Evolutionary conservation across 1,284 basidiomycete genomes (phyloP), one percentile per base, ranked within the genome.

Genomic region (Leccinum solheimii): DNA sequence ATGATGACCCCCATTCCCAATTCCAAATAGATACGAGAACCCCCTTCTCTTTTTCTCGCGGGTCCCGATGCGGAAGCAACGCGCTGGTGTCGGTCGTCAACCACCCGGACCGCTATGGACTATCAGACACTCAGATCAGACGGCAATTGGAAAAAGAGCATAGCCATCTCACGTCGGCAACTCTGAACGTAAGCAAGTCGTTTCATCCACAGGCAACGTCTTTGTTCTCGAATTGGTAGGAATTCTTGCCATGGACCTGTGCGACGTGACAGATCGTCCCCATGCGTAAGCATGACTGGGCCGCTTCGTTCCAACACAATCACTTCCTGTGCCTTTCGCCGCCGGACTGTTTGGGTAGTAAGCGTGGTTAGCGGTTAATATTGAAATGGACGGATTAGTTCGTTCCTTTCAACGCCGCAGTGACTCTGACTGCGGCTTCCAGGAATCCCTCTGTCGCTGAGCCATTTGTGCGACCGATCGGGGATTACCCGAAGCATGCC

Each of bases 131-230:
- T 13, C 52, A 34, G 30, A 53, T 53, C 32, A 48, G n/a, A 45
- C 43, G 43, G 19, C n/a, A 48, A 48, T 48, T 21, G 19, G 45
- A 13, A 48, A 48, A 48, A 48, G 2, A 32, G n/a, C 26, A 54
- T 21, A 11, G 26, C 26, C 50, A 30, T 52, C 52, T 11, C 16
- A 54, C n/a, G 21, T 38, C 21, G 34, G 21, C 34, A 54, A 36
- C 34, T 55, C 53, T 55, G 34, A 36, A 55, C 21, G 23, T 38
- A 13, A 34, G 34, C 32, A 23, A 8, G 8, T 7, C 16, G 53
- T 55, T 55, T 55, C 53, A 55, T 55, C 53, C 21, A 21, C 34
- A 55, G 11, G 32, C 52, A 21, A 50, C 49, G 34, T 38, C 53
- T 32, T 55, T 55, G 53, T 55, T 36, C 53, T 38, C 21, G 53